Evolutionary conservation across 2,329 filamentous ascomycete species (phyloP).

Genomic region (Colletotrichum noveboracense): DNA sequence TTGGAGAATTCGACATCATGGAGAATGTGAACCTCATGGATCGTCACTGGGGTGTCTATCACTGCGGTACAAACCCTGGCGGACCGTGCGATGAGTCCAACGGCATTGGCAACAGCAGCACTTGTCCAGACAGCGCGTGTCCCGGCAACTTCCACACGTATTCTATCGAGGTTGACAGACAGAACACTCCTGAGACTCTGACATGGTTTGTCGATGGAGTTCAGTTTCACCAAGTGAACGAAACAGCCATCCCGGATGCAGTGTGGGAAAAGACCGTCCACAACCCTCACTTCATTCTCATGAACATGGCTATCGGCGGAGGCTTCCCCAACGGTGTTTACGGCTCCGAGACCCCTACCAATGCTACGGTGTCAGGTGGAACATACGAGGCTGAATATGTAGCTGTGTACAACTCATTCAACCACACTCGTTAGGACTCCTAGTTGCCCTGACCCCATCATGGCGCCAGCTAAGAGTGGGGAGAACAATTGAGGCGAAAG

Average conservation of each 20-base stretch:
- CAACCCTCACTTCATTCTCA: conserved; percentile 35
- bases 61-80: conserved; percentile 43
- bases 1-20: conserved; percentile 50
- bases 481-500: not conserved
- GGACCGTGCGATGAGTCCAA: conserved; percentile 46
- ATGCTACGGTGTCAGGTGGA: conserved; percentile 32
- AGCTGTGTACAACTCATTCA: conserved; percentile 30
- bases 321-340: conserved; percentile 37
- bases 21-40: conserved; percentile 44
- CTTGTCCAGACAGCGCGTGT: conserved; percentile 16
- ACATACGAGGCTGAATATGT: conserved; percentile 42
- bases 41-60: conserved; percentile 39
- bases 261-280: conserved; percentile 33
- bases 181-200: conserved; percentile 30
- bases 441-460: not conserved
- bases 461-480: not conserved
- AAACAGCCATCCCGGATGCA: not conserved
- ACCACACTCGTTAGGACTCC: not conserved
- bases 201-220: conserved; percentile 38
- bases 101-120: conserved; percentile 29
- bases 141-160: conserved; percentile 35
- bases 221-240: not conserved
- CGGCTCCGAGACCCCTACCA: conserved; percentile 33
- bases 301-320: conserved; percentile 44
- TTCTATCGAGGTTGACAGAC: conserved; percentile 36